Evolutionary conservation across 257 asterid species (phyloP), one percentile per base, ranked within the genome.

Genomic region (Jaltomata sinuosa): DNA sequence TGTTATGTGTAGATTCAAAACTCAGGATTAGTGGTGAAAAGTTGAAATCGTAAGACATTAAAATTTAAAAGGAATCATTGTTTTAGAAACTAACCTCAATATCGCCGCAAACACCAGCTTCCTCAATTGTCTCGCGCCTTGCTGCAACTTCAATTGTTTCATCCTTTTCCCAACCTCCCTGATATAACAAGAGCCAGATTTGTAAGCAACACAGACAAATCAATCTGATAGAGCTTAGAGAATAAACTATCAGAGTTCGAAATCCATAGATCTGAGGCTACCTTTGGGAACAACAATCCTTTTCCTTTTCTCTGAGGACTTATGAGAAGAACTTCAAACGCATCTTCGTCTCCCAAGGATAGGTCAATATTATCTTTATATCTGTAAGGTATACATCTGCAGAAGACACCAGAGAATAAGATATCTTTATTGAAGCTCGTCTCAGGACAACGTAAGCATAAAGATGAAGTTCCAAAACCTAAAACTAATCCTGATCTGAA

Each of bases 161-260:
- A 79, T 95, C 99, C 4, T 50, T 85, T 83, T 95, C 99, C 99
- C 99, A 95, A 15, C 99, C 99, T 27, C 99, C 99, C 97, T 95
- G 89, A 31, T 32, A 78, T 18, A 45, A 47, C 69, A 85, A 68
- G 36, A 85, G 49, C 15, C 16, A n/a, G 67, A 7, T 31, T 53
- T 25, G 55, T 77, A 76, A 42, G 29, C 25, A 82, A 82, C 27
- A 11, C 45, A 77, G 45, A 16, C 0, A 0, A 49, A 4, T 27
- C 64, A 49, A 40, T 74, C 59, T 8, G 15, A 65, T 47, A 76
- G 40, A 15, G 38, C 34, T 76, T 15, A 25, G 16, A 19, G 9
- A 38, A 81, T 14, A 59, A 34, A 82, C 36, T 25, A 40, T 18
- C 52, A 81, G 54, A 83, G 29, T 9, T 19, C 15, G 4, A n/a